Conservation (phyloP, 495 filamentous ascomycete species). For the Tuber aestivum region DNA sequence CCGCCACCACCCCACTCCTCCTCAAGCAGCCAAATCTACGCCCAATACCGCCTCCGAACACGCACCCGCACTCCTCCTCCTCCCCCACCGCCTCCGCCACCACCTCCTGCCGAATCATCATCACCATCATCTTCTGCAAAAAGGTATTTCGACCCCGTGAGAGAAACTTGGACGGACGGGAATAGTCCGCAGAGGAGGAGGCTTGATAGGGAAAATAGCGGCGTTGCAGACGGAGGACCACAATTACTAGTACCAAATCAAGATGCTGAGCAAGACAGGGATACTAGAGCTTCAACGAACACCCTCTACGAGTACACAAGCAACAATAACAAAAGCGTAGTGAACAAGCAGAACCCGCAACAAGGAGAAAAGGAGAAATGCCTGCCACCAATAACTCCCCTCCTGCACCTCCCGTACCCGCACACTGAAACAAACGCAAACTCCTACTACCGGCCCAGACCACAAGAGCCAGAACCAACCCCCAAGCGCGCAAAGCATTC, state of each 20-base stretch:
- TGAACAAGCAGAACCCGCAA: not conserved
- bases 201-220: not conserved
- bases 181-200: not conserved
- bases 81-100: not conserved
- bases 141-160: constrained; percentile 34
- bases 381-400: not conserved
- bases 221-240: not conserved
- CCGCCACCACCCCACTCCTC: not conserved
- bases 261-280: constrained; percentile 6
- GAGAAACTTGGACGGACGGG: constrained; percentile 23
- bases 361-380: not conserved
- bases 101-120: not conserved
- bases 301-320: not conserved
- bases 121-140: constrained; percentile 8
- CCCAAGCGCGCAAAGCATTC: not conserved
- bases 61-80: not conserved
- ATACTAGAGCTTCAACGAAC: constrained; percentile 3
- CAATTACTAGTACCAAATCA: not conserved
- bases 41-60: not conserved
- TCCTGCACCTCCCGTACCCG: not conserved
- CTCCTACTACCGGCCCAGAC: not conserved
- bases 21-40: not conserved
- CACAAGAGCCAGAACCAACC: not conserved
- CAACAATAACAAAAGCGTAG: not conserved
- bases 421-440: not conserved